Conservation (phyloP, 306 rosid species). For the Echinosophora koreensis region DNA sequence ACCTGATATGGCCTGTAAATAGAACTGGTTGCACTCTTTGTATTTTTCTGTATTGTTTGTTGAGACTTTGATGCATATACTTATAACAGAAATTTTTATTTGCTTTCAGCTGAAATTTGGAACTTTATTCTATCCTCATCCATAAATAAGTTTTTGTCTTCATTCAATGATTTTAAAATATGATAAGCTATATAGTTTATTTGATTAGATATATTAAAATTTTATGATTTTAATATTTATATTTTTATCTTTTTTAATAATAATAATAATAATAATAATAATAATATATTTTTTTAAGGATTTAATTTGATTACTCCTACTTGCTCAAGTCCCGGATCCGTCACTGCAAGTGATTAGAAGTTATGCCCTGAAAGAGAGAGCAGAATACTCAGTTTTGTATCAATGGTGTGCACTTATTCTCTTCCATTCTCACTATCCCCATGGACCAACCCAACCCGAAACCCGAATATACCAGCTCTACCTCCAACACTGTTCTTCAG, state of each 20-base stretch:
- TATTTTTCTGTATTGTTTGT: conserved; percentile 12
- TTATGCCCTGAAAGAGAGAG: too few species aligned
- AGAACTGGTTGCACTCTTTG: conserved; percentile 16
- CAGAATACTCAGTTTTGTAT: not conserved
- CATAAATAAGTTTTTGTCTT: conserved; percentile 11
- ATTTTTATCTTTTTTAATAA: too few species aligned
- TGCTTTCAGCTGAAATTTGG: not conserved
- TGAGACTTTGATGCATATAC: conserved; percentile 8
- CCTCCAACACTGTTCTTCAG: conserved; percentile 33
- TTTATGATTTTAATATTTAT: too few species aligned
- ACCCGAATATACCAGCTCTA: not conserved
- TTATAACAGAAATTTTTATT: conserved; percentile 13
- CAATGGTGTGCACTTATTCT: conserved; percentile 40
- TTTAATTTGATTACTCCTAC: too few species aligned
- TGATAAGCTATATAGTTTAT: too few species aligned
- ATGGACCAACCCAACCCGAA: not conserved
- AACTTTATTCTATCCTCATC: not conserved
- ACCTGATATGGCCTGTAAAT: conserved; percentile 28
- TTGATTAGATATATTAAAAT: too few species aligned
- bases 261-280: too few species aligned
- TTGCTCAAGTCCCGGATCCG: too few species aligned
- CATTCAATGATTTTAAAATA: too few species aligned
- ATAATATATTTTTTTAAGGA: too few species aligned
- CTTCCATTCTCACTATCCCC: conserved; percentile 31
- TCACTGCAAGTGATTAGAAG: too few species aligned